Conservation (phyloP, 345 rosid genomes). For the Abelmoschus esculentus region DNA sequence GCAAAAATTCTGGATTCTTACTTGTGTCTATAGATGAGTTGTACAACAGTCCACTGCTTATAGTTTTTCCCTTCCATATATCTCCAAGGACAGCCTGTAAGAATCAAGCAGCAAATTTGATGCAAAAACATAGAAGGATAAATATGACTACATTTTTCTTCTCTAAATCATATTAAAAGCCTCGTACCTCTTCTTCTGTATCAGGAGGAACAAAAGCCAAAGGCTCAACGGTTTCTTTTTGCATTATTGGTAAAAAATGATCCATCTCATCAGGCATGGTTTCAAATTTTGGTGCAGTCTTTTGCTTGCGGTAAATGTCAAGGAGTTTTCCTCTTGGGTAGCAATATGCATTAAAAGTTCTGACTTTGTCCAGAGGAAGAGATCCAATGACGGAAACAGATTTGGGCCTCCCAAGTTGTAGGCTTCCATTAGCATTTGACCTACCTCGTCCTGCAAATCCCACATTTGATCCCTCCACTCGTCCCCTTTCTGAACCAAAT, state of each 20-base stretch:
- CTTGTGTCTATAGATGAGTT: conserved; percentile 33
- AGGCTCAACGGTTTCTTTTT: conserved; percentile 36
- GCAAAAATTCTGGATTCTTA: conserved; percentile 37
- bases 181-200: conserved; percentile 63
- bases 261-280: conserved; percentile 48
- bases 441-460: conserved; percentile 87
- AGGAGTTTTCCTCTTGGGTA: conserved; percentile 69
- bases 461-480: conserved; percentile 49
- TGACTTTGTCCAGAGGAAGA: conserved; percentile 16
- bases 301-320: conserved; percentile 50
- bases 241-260: conserved; percentile 36
- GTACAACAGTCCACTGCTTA: conserved; percentile 42
- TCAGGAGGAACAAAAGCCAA: conserved; percentile 70
- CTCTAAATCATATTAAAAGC: neutral
- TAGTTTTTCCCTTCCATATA: conserved; percentile 62
- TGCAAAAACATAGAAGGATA: neutral
- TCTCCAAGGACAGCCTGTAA: conserved; percentile 42
- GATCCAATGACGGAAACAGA: conserved; percentile 21
- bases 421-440: conserved; percentile 22
- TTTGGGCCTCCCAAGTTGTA: conserved; percentile 31
- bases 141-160: neutral
- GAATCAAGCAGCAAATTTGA: conserved; percentile 1
- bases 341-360: conserved; percentile 25
- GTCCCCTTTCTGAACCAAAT: conserved; percentile 63
- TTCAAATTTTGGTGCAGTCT: conserved; percentile 28